Conservation (phyloP, 1,284 basidiomycete species). For the Fomitopsis palustris region DNA sequence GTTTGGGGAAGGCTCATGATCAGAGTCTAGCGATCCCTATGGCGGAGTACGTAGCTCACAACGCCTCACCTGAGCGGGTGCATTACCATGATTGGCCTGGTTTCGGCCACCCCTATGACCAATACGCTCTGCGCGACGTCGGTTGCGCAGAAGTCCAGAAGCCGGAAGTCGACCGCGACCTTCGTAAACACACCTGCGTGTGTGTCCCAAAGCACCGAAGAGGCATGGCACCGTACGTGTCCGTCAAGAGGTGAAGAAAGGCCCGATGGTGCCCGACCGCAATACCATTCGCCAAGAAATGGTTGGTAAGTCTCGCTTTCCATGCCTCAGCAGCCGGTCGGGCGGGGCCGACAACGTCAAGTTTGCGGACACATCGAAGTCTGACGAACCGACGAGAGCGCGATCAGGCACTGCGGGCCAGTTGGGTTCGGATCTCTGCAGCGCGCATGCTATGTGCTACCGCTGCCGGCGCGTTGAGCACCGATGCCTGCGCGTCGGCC, state of each 20-base stretch:
- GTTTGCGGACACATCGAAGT: background rate
- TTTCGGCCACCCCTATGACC: background rate
- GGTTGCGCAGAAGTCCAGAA: background rate
- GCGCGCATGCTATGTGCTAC: background rate
- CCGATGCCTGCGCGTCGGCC: background rate
- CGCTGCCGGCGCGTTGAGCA: background rate
- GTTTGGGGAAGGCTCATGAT: background rate
- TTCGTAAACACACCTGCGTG: background rate
- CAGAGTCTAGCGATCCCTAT: background rate
- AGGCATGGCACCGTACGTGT: background rate
- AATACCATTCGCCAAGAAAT: background rate
- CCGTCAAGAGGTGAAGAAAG: background rate
- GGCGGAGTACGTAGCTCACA: background rate
- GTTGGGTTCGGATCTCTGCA: background rate
- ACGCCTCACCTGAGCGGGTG: background rate
- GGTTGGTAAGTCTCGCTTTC: background rate
- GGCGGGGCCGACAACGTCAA: background rate
- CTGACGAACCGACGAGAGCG: background rate
- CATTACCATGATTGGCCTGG: background rate
- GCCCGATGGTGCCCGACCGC: background rate
- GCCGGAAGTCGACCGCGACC: background rate
- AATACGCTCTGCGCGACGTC: background rate
- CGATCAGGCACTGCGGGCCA: background rate
- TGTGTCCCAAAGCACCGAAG: background rate
- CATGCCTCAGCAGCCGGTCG: background rate